Evolutionary conservation across 139 green algal species (phyloP).

Genomic region (Astrephomene gubernaculifera): DNA sequence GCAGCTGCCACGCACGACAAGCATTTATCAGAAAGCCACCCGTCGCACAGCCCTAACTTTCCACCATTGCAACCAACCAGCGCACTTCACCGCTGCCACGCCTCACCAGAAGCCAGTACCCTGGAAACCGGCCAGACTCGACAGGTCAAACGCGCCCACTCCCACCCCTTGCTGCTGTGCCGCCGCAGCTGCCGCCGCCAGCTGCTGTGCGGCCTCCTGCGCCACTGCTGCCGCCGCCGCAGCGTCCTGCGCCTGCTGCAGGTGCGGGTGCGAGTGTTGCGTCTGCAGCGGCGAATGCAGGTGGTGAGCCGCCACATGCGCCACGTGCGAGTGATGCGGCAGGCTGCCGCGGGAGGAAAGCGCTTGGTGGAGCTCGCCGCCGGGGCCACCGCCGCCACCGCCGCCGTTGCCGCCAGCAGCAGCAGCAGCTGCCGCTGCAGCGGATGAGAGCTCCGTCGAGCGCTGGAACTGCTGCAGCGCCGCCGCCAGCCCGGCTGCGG

Average conservation of each 20-base stretch:
- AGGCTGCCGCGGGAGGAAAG: too few relatives aligned
- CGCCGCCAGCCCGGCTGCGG: constrained; percentile 1
- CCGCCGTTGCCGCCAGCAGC: neutral
- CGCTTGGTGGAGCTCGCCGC: too few relatives aligned
- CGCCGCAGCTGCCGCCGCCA: neutral
- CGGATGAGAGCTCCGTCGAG: constrained; percentile 9
- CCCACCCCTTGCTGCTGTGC: neutral
- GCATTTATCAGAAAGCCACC: too few relatives aligned
- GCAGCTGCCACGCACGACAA: too few relatives aligned
- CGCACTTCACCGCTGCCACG: too few relatives aligned
- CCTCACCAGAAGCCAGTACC: constrained; percentile 34
- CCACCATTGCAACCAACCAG: too few relatives aligned
- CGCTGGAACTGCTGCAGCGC: constrained; percentile 42
- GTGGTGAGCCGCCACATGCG: too few relatives aligned
- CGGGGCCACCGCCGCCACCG: neutral
- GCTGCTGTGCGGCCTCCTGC: constrained; percentile 18
- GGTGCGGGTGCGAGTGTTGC: neutral
- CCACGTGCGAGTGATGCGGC: too few relatives aligned
- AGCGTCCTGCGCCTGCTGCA: constrained; percentile 17
- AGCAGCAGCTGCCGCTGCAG: neutral
- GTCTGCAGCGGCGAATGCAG: neutral
- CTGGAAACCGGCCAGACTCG: neutral
- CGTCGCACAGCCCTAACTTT: too few relatives aligned
- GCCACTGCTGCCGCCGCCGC: neutral
- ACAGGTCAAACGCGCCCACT: neutral